These are phyloP conservation scores for Tolypocladium tropicale DNA, from an alignment of 2,329 filamentous ascomycete genomes.

Conservation along the genomic window DNA sequence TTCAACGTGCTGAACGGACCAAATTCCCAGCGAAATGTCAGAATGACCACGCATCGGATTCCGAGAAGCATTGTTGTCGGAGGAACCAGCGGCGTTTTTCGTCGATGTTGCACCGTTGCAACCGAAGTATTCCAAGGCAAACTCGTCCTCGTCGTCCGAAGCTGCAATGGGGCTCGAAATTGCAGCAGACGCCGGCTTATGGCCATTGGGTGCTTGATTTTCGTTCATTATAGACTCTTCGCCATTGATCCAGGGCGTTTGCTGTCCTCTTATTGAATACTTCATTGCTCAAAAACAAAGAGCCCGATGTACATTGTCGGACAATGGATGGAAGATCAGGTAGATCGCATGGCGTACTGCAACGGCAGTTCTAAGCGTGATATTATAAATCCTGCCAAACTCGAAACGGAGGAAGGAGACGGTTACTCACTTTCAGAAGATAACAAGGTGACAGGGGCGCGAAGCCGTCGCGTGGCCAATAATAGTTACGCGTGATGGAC, in stretches of 20 bases:
- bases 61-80: neutral
- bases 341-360: neutral
- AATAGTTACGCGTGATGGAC: neutral
- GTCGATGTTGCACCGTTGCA: neutral
- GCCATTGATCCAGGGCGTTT: neutral
- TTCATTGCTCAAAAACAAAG: neutral
- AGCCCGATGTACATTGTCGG: neutral
- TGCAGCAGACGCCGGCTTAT: neutral
- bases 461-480: neutral
- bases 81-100: neutral
- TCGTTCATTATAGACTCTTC: neutral
- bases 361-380: neutral
- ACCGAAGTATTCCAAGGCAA: neutral
- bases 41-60: neutral
- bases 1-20: conserved; percentile 1
- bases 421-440: neutral
- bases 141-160: neutral
- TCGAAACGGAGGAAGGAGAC: no score
- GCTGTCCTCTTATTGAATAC: neutral
- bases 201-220: neutral
- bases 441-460: no score
- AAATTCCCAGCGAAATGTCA: neutral
- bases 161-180: neutral
- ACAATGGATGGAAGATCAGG: neutral
- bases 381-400: neutral